Evolutionary conservation across 352 stramenopile genomes (phyloP), one percentile per base, ranked within the genome.

Genomic region (Phytophthora boehmeriae): DNA sequence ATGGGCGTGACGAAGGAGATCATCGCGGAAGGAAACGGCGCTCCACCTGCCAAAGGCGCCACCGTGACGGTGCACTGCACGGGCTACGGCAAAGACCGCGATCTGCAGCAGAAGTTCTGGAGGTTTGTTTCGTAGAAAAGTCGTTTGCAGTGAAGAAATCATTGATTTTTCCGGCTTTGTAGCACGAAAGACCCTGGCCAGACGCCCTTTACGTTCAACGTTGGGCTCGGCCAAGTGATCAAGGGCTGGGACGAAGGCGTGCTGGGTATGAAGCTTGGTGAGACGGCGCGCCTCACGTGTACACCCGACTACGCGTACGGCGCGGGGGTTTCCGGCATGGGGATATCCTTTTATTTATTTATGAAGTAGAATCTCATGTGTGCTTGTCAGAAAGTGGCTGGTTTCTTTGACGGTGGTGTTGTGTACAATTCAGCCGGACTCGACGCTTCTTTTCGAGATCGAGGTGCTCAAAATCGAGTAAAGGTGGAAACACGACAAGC

Each of bases 271-370:
- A 86, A 86, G 36, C 67, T 98, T 17, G 94, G 93, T 25, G 96
- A 99, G 72, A 76, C 78, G 34, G 89, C 94, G 28, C 91, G 82
- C 35, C 88, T 99, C 55, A 96, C 90, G 55, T 98, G 92, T 69
- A 90, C 90, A 17, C 92, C 93, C 16, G 94, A 98, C 78, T 98
- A 98, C 78, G 95, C 94, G 48, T 99, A 98, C 75, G 96, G 96
- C 46, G 64, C 79, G 0, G 68, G 77, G 95, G 27, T 99, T 98
- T 55, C 83, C 87, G 30, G 89, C 93, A 1, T 98, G 95, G 96
- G 95, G 96, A 89, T 90, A 90, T 90, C 80, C 78, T 87, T 80
- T 71, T 61, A 20, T 51, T 41, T 53, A 30, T 44, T 56, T 63
- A 27, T 23, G 42, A n/a, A n/a, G n/a, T n/a, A n/a, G n/a, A n/a